A percentile compares a stretch with the other conserved stretches of the same genome.
These are phyloP conservation scores for Lumnitzera littorea DNA, from an alignment of 345 rosid species.

Conservation along the genomic window DNA sequence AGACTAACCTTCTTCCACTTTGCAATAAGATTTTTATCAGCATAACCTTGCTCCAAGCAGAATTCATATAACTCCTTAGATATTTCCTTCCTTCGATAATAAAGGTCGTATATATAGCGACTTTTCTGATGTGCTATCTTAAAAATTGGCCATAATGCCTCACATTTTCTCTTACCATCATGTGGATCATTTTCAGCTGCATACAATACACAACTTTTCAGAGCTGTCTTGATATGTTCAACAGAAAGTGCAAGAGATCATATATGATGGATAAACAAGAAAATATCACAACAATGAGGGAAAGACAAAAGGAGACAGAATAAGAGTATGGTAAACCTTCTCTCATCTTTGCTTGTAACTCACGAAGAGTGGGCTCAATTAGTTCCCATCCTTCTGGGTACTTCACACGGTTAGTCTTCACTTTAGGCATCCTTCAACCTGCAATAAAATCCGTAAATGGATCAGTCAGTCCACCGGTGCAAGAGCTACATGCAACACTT, in stretches of 20 bases:
- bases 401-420: conserved; percentile 44
- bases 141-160: conserved; percentile 72
- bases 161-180: conserved; percentile 81
- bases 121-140: conserved; percentile 77
- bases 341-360: conserved; percentile 52
- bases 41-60: conserved; percentile 72
- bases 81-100: conserved; percentile 52
- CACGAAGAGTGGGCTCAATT: conserved; percentile 59
- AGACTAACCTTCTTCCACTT: conserved; percentile 57
- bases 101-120: conserved; percentile 61
- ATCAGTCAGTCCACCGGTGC: background rate
- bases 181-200: conserved; percentile 76
- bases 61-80: conserved; percentile 72
- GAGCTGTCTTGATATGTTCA: too few species aligned
- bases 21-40: conserved; percentile 55
- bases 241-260: too few species aligned
- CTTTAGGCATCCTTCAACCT: conserved; percentile 46
- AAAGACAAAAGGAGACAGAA: background rate
- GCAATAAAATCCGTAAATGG: background rate
- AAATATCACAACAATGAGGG: too few species aligned
- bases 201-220: conserved; percentile 1
- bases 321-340: conserved; percentile 30
- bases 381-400: conserved; percentile 65
- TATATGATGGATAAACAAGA: too few species aligned
- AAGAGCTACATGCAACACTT: background rate